Evolutionary conservation across 805 yeast species (phyloP).

Genomic region (Candida insectalens): DNA sequence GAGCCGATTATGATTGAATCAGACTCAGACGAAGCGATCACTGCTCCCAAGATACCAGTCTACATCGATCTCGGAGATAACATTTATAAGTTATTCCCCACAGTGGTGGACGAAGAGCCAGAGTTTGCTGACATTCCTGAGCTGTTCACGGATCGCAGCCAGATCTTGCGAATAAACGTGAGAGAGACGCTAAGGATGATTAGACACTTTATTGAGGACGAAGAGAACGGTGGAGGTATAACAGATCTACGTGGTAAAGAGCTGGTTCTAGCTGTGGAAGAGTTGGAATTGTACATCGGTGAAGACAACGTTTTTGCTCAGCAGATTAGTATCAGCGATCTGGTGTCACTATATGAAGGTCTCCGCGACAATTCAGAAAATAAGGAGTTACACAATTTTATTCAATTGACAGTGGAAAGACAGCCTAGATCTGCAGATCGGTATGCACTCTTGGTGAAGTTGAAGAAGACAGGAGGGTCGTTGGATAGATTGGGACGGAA

Average conservation of each 20-base stretch:
- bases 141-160: constrained; percentile 9
- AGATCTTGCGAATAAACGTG: constrained; percentile 7
- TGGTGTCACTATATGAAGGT: constrained; percentile 11
- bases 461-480: constrained; percentile 9
- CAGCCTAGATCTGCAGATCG: constrained; percentile 2
- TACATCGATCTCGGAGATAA: constrained; percentile 20
- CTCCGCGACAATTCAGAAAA: constrained; percentile 15
- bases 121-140: constrained; percentile 15
- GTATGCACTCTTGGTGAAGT: background rate
- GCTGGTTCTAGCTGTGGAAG: constrained; percentile 9
- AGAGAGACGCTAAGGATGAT: constrained; percentile 6
- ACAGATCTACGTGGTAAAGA: background rate
- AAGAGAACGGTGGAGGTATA: constrained; percentile 4
- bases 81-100: constrained; percentile 17
- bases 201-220: constrained; percentile 4
- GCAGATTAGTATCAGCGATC: constrained; percentile 11
- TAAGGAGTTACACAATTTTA: constrained; percentile 14
- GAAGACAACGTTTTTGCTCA: constrained; percentile 16
- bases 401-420: constrained; percentile 12
- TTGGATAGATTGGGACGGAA: too few species aligned
- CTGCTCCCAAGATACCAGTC: constrained; percentile 11
- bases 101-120: constrained; percentile 13
- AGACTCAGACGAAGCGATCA: background rate
- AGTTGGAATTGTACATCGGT: constrained; percentile 13
- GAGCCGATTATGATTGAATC: too few species aligned